These are phyloP conservation scores for Ettlia oleoabundans DNA, from an alignment of 139 green algal genomes.

Conservation along the genomic window DNA sequence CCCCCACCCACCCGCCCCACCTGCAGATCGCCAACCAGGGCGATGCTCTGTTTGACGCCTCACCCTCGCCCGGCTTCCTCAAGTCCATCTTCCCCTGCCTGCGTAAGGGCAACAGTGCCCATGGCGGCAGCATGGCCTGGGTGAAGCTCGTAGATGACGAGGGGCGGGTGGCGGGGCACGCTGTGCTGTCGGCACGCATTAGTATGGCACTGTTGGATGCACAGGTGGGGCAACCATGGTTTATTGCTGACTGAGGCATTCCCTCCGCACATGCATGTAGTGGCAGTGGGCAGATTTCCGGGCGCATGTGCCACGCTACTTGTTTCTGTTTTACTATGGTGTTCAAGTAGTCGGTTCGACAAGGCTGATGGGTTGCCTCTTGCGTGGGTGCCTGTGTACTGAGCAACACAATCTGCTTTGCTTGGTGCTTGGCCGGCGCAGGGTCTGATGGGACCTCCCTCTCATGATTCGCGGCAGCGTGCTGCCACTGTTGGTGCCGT, in stretches of 20 bases:
- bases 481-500: neutral
- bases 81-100: conserved; percentile 41
- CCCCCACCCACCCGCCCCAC: neutral
- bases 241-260: too few relatives aligned
- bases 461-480: neutral
- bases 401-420: too few relatives aligned
- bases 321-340: too few relatives aligned
- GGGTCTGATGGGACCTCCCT: conserved; percentile 25
- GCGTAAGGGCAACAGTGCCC: conserved; percentile 23
- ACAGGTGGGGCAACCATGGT: neutral
- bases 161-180: conserved; percentile 35
- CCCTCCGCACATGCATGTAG: neutral
- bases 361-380: too few relatives aligned
- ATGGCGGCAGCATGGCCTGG: conserved; percentile 40
- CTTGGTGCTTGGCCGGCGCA: too few relatives aligned
- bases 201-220: conserved; percentile 6
- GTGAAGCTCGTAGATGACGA: conserved; percentile 40
- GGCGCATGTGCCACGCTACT: too few relatives aligned
- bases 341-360: too few relatives aligned
- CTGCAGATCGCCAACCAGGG: conserved; percentile 36
- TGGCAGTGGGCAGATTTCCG: too few relatives aligned
- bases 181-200: conserved; percentile 42
- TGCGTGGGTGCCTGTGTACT: too few relatives aligned
- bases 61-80: conserved; percentile 34
- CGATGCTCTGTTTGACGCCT: conserved; percentile 23